Conservation (phyloP, 2,329 filamentous ascomycete species). For the Thielaviopsis punctulata region DNA sequence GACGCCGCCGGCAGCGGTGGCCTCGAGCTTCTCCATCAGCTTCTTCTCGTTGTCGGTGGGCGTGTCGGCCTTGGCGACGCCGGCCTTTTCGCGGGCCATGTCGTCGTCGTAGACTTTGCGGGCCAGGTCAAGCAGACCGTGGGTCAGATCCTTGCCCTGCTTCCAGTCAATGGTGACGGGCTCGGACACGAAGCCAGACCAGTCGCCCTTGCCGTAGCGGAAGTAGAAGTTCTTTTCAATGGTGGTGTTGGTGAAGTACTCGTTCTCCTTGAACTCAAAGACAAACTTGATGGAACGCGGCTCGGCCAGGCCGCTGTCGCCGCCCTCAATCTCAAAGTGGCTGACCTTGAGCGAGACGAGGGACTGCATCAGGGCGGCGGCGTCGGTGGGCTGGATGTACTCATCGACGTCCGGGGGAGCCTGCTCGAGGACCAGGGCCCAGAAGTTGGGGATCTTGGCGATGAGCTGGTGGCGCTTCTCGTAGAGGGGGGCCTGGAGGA, state of each 20-base stretch:
- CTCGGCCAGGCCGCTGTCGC: slow-evolving; percentile 42
- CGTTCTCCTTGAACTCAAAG: slow-evolving; percentile 67
- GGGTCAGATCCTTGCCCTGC: slow-evolving; percentile 66
- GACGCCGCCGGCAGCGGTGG: slow-evolving; percentile 43
- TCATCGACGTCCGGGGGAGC: slow-evolving; percentile 73
- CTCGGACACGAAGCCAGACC: slow-evolving; percentile 67
- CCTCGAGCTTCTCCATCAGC: slow-evolving; percentile 37
- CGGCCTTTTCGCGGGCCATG: slow-evolving; percentile 24
- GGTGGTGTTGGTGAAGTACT: slow-evolving; percentile 59
- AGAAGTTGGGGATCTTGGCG: slow-evolving; percentile 69
- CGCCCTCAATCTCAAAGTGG: slow-evolving; percentile 56
- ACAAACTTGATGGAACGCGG: slow-evolving; percentile 64
- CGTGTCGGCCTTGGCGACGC: slow-evolving; percentile 23
- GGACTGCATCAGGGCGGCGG: slow-evolving; percentile 48
- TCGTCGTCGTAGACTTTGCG: slow-evolving; percentile 51
- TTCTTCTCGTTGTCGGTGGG: slow-evolving; percentile 30
- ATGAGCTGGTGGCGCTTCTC: slow-evolving; percentile 56
- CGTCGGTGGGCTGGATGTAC: slow-evolving; percentile 70
- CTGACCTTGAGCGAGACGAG: slow-evolving; percentile 55
- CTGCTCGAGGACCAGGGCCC: slow-evolving; percentile 84
- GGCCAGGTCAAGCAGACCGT: slow-evolving; percentile 60
- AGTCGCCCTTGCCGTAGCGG: slow-evolving; percentile 48
- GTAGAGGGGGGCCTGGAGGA: slow-evolving; percentile 54
- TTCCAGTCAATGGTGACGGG: slow-evolving; percentile 83
- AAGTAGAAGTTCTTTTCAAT: slow-evolving; percentile 90